Evolutionary conservation across 2,329 filamentous ascomycete genomes (phyloP).

Genomic region (Aspergillus aculeatinus): DNA sequence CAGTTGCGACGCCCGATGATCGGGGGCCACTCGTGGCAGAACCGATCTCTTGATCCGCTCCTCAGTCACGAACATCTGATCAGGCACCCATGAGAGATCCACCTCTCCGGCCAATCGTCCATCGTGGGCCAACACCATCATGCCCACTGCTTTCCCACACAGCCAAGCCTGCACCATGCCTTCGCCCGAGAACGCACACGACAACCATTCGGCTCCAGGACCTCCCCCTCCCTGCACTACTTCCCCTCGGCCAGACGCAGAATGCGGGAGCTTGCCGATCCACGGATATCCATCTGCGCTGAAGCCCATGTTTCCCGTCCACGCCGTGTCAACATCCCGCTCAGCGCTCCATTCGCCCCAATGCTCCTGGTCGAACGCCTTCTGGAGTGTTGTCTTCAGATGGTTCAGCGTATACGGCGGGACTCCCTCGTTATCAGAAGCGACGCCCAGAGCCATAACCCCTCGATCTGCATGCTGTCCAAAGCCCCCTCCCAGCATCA

Average conservation of each 20-base stretch:
- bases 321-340: conserved; percentile 26
- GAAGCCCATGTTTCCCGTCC: conserved; percentile 50
- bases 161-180: conserved; percentile 37
- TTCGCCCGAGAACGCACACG: conserved; percentile 30
- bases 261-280: conserved; percentile 46
- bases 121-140: conserved; percentile 25
- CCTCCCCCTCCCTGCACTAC: not conserved
- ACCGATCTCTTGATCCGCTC: conserved; percentile 20
- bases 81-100: conserved; percentile 31
- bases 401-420: conserved; percentile 28
- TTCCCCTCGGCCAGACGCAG: conserved; percentile 13
- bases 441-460: conserved; percentile 48
- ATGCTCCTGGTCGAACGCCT: conserved; percentile 25
- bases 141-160: conserved; percentile 28
- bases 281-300: conserved; percentile 52
- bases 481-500: conserved; percentile 59
- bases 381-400: conserved; percentile 26
- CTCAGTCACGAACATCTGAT: conserved; percentile 29
- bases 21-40: conserved; percentile 4
- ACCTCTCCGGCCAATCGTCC: conserved; percentile 1
- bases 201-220: conserved; percentile 28
- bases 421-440: conserved; percentile 43
- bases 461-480: conserved; percentile 45
- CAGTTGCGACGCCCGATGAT: not conserved
- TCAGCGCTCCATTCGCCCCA: conserved; percentile 20